Evolutionary conservation across 1,284 basidiomycete species (phyloP).

Genomic region (Melampsora larici-populina): DNA sequence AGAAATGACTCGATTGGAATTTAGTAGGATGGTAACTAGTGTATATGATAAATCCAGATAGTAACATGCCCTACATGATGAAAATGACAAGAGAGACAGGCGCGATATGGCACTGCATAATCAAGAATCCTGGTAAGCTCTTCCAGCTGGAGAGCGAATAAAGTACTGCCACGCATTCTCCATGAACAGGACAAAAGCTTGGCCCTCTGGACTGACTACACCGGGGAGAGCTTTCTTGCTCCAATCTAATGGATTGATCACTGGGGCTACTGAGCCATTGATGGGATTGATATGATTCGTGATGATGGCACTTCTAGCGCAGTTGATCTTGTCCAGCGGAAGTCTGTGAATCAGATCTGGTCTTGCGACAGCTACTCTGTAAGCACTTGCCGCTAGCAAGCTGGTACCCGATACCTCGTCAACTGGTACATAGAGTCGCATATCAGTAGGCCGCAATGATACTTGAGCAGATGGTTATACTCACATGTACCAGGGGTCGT

Average conservation of each 20-base stretch:
- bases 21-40: too few species aligned
- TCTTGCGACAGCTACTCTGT: conserved; percentile 2
- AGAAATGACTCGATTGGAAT: too few species aligned
- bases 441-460: too few species aligned
- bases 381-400: conserved; percentile 27
- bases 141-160: background rate
- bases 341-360: background rate
- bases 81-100: too few species aligned
- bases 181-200: conserved; percentile 69
- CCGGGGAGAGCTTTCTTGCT: conserved; percentile 52
- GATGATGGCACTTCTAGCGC: conserved; percentile 7
- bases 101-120: too few species aligned
- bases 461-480: background rate
- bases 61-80: too few species aligned
- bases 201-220: conserved; percentile 58
- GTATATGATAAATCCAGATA: too few species aligned
- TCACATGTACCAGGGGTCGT: conserved; percentile 8
- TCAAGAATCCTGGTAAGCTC: too few species aligned
- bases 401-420: conserved; percentile 33
- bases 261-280: conserved; percentile 56
- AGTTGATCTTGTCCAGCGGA: conserved; percentile 28
- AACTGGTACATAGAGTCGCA: background rate
- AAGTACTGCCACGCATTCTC: conserved; percentile 18
- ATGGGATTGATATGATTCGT: conserved; percentile 27
- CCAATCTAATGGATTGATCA: conserved; percentile 67